Conservation (phyloP, 2,329 filamentous ascomycete species). For the Fusarium agapanthi region DNA sequence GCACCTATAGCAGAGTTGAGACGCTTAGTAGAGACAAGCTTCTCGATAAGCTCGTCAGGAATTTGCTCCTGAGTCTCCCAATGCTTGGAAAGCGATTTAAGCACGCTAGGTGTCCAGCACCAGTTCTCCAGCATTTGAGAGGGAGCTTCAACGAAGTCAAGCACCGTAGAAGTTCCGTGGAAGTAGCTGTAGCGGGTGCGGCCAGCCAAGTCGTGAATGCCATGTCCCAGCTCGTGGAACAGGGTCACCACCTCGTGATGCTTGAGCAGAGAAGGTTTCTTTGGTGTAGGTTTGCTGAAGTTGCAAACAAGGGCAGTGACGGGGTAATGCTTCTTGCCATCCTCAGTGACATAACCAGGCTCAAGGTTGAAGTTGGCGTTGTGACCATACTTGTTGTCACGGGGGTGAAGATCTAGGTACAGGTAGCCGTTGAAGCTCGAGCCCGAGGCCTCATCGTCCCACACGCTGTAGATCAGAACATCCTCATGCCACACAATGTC, state of each 20-base stretch:
- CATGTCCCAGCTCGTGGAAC: constrained; percentile 80
- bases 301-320: constrained; percentile 86
- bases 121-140: constrained; percentile 81
- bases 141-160: constrained; percentile 77
- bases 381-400: constrained; percentile 84
- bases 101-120: constrained; percentile 74
- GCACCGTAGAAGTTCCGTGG: constrained; percentile 72
- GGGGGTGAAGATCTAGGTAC: constrained; percentile 82
- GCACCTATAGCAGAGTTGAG: constrained; percentile 84
- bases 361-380: constrained; percentile 86
- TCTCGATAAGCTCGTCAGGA: constrained; percentile 77
- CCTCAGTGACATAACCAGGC: constrained; percentile 72
- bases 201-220: constrained; percentile 74
- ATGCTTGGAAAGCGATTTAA: constrained; percentile 75
- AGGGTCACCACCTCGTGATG: constrained; percentile 85
- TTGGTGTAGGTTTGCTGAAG: constrained; percentile 81
- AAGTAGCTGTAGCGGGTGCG: constrained; percentile 71
- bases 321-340: constrained; percentile 78
- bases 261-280: constrained; percentile 81
- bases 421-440: constrained; percentile 81
- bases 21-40: constrained; percentile 79
- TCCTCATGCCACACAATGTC: constrained; percentile 86
- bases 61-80: constrained; percentile 76
- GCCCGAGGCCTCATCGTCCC: constrained; percentile 78
- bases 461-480: constrained; percentile 83